Evolutionary conservation across 2,329 filamentous ascomycete genomes (phyloP), one percentile per base, ranked within the genome.

Genomic region (Fusarium sp.): DNA sequence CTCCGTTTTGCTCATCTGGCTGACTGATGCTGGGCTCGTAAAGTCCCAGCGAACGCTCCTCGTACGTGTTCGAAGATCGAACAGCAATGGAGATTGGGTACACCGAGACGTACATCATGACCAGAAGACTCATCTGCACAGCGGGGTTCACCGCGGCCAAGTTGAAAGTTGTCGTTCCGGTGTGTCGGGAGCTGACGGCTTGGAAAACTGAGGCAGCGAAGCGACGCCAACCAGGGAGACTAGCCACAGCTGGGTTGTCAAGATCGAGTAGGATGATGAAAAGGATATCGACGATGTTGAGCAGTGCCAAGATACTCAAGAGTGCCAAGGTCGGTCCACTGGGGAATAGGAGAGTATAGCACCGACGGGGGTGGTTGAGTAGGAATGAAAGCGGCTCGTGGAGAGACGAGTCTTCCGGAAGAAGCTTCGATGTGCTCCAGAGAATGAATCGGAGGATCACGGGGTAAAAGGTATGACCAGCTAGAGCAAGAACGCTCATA

Each of bases 41-140:
- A 25, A 90, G 83, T 1, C 87, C 89, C 5, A 91, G 76, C 51
- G 85, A 86, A 49, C 84, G 82, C 73, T 89, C 87, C 76, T 90
- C 87, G 74, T 89, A 89, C 4, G 87, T 85, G 66, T 87, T 89
- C 31, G 83, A 85, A 58, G 86, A 84, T 44, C 87, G 84, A 77
- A 90, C 87, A 16, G 82, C 86, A 57, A 90, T 87, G 13, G 86
- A 86, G 31, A 89, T 85, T 0, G 88, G 87, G 63, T 87, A 88
- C 4, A 86, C 83, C 5, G 84, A 84, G 50, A 90, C 88, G 76
- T 89, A 90, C 87, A 90, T 90, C 87, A 90, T 89, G 46, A 87
- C 82, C 0, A 89, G 79, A 62, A 88, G 85, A 33, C 87, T 83
- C 34, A 89, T 82, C 62, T 88, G 87, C 0, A 88, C 82, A 2